Evolutionary conservation across 768 basidiomycete species (phyloP), one percentile per base, ranked within the genome.

Genomic region (Boletus sp.): DNA sequence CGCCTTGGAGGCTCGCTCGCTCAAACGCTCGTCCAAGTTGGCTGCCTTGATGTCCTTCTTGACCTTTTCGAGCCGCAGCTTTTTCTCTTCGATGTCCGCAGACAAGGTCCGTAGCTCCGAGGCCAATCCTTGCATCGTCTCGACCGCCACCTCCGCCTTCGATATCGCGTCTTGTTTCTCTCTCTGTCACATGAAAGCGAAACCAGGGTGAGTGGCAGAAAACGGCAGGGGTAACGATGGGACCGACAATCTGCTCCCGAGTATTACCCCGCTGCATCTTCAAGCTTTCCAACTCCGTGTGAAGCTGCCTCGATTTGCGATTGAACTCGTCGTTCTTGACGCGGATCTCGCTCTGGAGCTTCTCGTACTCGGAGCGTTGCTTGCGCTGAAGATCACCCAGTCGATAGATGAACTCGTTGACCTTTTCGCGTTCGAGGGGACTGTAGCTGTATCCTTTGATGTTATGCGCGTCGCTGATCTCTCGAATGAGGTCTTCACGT

Each of bases 391-490:
- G 68, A 25, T 88, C 85, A 5, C 72, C 74, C 3, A 97, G 72
- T 47, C 79, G 81, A 9, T 83, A 73, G 25, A 84, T 75, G 67
- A 97, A 95, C 42, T 92, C 87, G 29, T 79, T 68, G 19, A 93
- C 78, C 66, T 92, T 82, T 38, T 83, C 81, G 38, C 83, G 79
- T 47, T 87, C 86, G 34, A 94, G 76, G 2, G 86, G 85, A 0
- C 83, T 78, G 46, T 83, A 77, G 49, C 82, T 83, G 65, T 83
- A 93, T 0, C 90, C 92, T 47, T 83, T 83, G 60, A 98, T 85
- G 9, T 79, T 77, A 60, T 88, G 76, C 58, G 83, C 83, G 34
- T 82, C 74, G 47, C 84, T 79, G 15, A 92, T 81, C 45, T 85
- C 82, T 13, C 81, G 83, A 51, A 98, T 85, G 23, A 86, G 73